Percentiles rank a stretch among this genome's conserved stretches.
Evolutionary conservation across 2,329 filamentous ascomycete species (phyloP).

Genomic region (Mycocentrospora acerina): DNA sequence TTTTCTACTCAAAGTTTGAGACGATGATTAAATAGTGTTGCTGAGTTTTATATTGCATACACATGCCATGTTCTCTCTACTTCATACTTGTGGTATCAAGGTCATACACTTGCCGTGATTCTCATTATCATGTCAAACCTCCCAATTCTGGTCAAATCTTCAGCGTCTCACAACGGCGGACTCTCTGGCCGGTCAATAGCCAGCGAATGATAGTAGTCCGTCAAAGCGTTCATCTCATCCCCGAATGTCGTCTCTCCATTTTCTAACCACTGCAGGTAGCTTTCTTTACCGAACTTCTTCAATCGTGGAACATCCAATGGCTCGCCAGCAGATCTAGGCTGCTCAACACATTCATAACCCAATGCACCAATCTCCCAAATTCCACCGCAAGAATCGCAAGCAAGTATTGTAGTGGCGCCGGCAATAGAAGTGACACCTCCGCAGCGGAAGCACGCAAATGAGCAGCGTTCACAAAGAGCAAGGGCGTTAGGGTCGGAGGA

Average conservation of each 20-base stretch:
- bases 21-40: too few relatives aligned
- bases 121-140: too few relatives aligned
- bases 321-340: slow-evolving; percentile 5
- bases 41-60: too few relatives aligned
- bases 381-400: slow-evolving; percentile 34
- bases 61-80: too few relatives aligned
- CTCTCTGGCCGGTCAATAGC: slow-evolving; percentile 27
- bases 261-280: slow-evolving; percentile 7
- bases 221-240: slow-evolving; percentile 39
- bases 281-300: slow-evolving; percentile 12
- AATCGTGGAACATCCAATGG: slow-evolving; percentile 16
- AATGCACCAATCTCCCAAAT: slow-evolving; percentile 42
- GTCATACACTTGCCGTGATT: too few relatives aligned
- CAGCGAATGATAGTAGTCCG: slow-evolving; percentile 34
- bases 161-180: slow-evolving; percentile 16
- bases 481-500: not conserved
- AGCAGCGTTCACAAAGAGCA: slow-evolving; percentile 44
- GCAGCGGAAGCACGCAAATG: slow-evolving; percentile 47
- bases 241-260: slow-evolving; percentile 25
- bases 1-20: too few relatives aligned
- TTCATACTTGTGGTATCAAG: too few relatives aligned
- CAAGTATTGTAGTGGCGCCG: slow-evolving; percentile 16
- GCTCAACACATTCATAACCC: slow-evolving; percentile 39
- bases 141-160: not conserved
- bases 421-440: slow-evolving; percentile 20